Conservation (phyloP, 2,329 filamentous ascomycete genomes). For the Macrophomina phaseolina region DNA sequence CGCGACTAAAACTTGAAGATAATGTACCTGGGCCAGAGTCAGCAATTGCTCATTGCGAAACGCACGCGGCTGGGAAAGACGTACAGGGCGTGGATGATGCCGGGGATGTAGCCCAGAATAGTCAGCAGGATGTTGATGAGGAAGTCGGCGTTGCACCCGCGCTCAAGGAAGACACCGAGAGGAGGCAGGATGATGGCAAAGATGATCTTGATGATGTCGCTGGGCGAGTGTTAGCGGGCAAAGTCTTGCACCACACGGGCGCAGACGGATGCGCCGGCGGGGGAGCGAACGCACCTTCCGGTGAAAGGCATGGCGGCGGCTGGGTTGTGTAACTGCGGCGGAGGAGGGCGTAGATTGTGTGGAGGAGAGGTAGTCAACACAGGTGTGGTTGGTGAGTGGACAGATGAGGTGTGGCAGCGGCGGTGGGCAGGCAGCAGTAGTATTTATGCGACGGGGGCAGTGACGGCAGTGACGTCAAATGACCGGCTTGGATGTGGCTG, state of each 20-base stretch:
- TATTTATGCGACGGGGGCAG: conserved; percentile 9
- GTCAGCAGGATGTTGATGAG: conserved; percentile 93
- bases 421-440: not conserved
- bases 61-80: conserved; percentile 43
- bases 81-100: conserved; percentile 90
- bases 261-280: not conserved
- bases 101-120: conserved; percentile 64
- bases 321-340: not conserved
- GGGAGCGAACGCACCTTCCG: conserved; percentile 54
- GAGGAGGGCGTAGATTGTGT: not conserved
- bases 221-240: conserved; percentile 39
- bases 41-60: not conserved
- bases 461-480: conserved; percentile 14
- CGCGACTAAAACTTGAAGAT: conserved; percentile 80
- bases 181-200: conserved; percentile 89
- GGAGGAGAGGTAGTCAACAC: not conserved
- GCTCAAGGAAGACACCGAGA: conserved; percentile 92
- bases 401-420: not conserved
- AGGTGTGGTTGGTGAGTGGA: not conserved
- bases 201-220: conserved; percentile 81
- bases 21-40: conserved; percentile 66
- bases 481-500: conserved; percentile 20
- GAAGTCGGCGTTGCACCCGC: conserved; percentile 83
- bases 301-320: conserved; percentile 64
- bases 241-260: not conserved